Conservation (phyloP, 2,329 filamentous ascomycete species). For the Diplodia seriata region DNA sequence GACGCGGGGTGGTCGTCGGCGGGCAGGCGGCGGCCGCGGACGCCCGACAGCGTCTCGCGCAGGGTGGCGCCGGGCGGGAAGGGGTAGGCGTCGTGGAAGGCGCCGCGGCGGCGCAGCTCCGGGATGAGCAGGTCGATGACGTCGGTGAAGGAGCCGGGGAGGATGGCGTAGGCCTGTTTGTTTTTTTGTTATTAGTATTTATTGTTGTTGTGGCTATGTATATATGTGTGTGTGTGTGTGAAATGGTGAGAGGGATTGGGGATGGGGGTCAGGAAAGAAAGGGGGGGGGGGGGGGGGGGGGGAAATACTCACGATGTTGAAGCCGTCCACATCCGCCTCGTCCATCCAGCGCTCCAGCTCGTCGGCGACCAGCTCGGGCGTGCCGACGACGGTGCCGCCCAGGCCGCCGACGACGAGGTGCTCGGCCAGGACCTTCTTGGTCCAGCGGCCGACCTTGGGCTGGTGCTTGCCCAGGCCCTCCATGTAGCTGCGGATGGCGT, state of each 20-base stretch:
- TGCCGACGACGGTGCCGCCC: constrained; percentile 70
- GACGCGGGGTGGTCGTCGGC: constrained; percentile 61
- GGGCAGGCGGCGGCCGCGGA: constrained; percentile 58
- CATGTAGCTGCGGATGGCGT: constrained; percentile 31
- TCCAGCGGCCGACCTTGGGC: constrained; percentile 65
- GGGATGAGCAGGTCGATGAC: constrained; percentile 67
- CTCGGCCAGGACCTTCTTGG: constrained; percentile 72
- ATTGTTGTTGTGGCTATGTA: too few relatives aligned
- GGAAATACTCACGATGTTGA: constrained; percentile 76
- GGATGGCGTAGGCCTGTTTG: constrained; percentile 67
- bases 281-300: too few relatives aligned
- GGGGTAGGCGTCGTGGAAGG: constrained; percentile 63
- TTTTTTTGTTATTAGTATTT: background rate
- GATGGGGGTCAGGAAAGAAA: too few relatives aligned
- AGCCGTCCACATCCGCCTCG: constrained; percentile 75
- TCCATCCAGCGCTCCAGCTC: constrained; percentile 70
- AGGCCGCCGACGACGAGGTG: constrained; percentile 73
- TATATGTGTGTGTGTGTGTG: too few relatives aligned
- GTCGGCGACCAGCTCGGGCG: constrained; percentile 69
- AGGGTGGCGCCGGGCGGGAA: constrained; percentile 64
- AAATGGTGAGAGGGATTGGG: background rate
- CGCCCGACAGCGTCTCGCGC: constrained; percentile 66
- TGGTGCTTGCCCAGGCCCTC: constrained; percentile 37
- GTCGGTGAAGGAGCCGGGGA: constrained; percentile 72
- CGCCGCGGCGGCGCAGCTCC: constrained; percentile 65